Evolutionary conservation across 192 early-diverging fungal genomes (phyloP), one percentile per base, ranked within the genome.

Genomic region (Ramicandelaber brevisporus): DNA sequence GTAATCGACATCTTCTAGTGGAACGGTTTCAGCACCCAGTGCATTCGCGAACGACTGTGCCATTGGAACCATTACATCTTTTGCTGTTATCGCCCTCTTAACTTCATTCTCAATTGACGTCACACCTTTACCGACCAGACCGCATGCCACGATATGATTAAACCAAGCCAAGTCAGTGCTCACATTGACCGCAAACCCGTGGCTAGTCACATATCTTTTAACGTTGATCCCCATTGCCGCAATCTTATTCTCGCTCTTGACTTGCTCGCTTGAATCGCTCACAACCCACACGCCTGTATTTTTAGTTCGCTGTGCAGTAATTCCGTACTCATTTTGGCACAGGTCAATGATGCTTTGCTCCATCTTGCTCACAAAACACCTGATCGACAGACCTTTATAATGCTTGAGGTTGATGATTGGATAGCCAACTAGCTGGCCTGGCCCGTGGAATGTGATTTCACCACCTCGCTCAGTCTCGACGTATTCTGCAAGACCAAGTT

Each of bases 181-280:
- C 48, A 86, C 90, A 38, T 98, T 98, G 11, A 98, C 59, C 1
- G 88, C 92, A 38, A 98, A 66, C 3, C 92, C 92, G 45, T 93
- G 88, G 7, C 65, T 68, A 14, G 80, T 92, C 14, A 92, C 70
- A 40, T 86, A 82, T 10, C 69, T 44, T 31, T 73, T 72, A 4
- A 92, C 61, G 38, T 87, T 82, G 20, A 90, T 63, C 67, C 87
- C 92, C 21, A 98, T 41, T 4, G 92, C 92, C 0, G 86, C 88
- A 20, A 98, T 69, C 48, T 98, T 98, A 21, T 70, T 52, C 3
- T 78, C 62, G 4, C 62, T 44, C 5, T 55, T 68, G 5, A 78
- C 64, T 88, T 88, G 93, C 1, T 93, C 87, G 5, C 92, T 88
- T 0, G 88, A 89, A 35, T 85, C n/a, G n/a, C 62, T 44, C 5